These are phyloP conservation scores for Colletotrichum cordylinicola DNA, from an alignment of 2,329 filamentous ascomycete species.

Conservation along the genomic window DNA sequence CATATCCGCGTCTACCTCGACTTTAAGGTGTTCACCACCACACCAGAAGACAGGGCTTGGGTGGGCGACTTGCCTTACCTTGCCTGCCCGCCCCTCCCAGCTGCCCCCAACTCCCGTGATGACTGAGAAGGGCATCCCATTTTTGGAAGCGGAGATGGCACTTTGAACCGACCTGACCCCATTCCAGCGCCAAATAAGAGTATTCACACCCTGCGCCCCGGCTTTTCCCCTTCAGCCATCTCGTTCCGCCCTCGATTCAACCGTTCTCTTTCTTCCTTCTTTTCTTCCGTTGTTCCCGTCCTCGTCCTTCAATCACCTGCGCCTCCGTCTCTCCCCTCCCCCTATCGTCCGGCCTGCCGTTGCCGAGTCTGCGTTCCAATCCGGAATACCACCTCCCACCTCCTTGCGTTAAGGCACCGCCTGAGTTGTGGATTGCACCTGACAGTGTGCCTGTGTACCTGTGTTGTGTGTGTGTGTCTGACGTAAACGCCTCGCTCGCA, in stretches of 20 bases:
- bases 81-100: neutral
- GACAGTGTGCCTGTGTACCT: neutral
- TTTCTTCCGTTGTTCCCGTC: neutral
- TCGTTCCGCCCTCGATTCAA: conserved; percentile 1
- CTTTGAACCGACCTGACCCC: conserved; percentile 1
- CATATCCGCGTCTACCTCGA: neutral
- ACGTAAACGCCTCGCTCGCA: conserved; percentile 9
- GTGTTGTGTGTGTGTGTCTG: neutral
- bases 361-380: neutral
- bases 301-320: neutral
- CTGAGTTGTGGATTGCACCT: neutral
- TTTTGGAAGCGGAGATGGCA: conserved; percentile 15
- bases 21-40: neutral
- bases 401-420: neutral
- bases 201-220: conserved; percentile 14
- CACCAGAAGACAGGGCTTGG: neutral
- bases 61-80: neutral
- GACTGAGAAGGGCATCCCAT: neutral
- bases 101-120: neutral
- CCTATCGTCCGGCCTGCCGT: neutral
- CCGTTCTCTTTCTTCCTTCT: neutral
- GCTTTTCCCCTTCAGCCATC: conserved; percentile 3
- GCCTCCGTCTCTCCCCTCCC: neutral
- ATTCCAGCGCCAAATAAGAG: conserved; percentile 11
- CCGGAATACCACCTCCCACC: neutral